phyloP scores from a whole-genome alignment of 768 basidiomycete species.

The Lentinula boryana region DNA sequence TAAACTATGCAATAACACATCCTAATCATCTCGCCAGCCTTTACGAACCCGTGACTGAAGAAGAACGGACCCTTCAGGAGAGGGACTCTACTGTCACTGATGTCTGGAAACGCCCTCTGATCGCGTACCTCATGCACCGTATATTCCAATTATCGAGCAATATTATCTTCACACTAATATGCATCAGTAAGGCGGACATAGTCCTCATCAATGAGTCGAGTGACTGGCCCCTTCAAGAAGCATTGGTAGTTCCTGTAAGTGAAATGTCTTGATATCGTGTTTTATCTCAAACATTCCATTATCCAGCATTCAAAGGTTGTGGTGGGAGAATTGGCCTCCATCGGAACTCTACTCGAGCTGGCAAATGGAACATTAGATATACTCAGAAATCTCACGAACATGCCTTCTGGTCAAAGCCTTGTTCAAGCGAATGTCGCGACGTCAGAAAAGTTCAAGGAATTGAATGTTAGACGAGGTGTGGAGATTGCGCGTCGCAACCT shows the following conservation, averaged over 20 bases:
- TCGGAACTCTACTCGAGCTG: conserved; percentile 85
- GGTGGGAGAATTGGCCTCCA: conserved; percentile 72
- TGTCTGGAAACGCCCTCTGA: conserved; percentile 62
- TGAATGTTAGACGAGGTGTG: conserved; percentile 55
- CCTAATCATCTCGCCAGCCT: conserved; percentile 82
- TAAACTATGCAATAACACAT: conserved; percentile 88
- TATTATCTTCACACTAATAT: conserved; percentile 62
- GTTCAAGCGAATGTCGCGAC: conserved; percentile 15
- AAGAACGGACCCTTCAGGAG: conserved; percentile 67
- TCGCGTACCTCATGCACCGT: conserved; percentile 65
- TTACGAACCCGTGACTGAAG: conserved; percentile 71
- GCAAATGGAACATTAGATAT: conserved; percentile 74
- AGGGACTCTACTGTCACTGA: conserved; percentile 60
- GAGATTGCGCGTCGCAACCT: conserved; percentile 53
- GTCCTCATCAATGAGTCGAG: conserved; percentile 60
- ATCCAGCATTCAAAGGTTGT: conserved; percentile 80
- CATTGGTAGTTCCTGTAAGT: conserved; percentile 69
- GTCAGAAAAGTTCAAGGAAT: conserved; percentile 19
- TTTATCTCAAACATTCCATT: conserved; percentile 4
- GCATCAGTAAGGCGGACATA: conserved; percentile 62
- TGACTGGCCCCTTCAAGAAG: conserved; percentile 67
- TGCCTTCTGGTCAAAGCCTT: conserved; percentile 51
- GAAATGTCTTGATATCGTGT: neutral
- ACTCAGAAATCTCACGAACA: conserved; percentile 57
- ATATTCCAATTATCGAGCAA: conserved; percentile 68